Conservation (phyloP, 2,329 filamentous ascomycete genomes). For the Talaromyces sp. region DNA sequence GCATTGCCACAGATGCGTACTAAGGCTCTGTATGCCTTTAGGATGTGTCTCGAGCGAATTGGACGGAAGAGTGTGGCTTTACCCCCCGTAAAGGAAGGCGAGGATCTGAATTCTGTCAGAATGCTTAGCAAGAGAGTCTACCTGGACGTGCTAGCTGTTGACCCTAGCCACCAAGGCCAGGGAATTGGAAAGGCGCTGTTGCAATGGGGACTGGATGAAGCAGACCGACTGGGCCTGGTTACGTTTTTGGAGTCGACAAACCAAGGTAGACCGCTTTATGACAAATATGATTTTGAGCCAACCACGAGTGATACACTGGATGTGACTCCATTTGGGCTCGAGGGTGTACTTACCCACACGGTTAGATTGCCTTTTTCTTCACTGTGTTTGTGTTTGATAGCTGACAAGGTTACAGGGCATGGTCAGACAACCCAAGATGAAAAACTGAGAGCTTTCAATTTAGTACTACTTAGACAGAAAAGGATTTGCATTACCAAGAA, state of each 20-base stretch:
- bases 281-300: constrained; percentile 20
- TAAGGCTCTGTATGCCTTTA: background rate
- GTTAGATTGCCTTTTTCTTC: background rate
- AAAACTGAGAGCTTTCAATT: background rate
- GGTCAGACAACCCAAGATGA: constrained; percentile 4
- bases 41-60: background rate
- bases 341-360: background rate
- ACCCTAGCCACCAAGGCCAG: constrained; percentile 28
- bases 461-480: background rate
- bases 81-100: background rate
- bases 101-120: background rate
- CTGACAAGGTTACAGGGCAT: constrained; percentile 1
- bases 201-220: constrained; percentile 26
- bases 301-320: constrained; percentile 2
- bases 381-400: background rate
- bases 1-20: constrained; percentile 4
- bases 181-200: constrained; percentile 34
- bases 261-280: constrained; percentile 34
- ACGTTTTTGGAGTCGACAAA: constrained; percentile 35
- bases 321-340: background rate
- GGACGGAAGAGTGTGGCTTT: background rate
- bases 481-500: background rate
- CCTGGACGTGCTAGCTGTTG: constrained; percentile 5
- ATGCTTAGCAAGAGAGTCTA: constrained; percentile 9
- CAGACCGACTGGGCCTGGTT: constrained; percentile 30